phyloP scores from a whole-genome alignment of 495 filamentous ascomycete species.

The Parmelia sp. region DNA sequence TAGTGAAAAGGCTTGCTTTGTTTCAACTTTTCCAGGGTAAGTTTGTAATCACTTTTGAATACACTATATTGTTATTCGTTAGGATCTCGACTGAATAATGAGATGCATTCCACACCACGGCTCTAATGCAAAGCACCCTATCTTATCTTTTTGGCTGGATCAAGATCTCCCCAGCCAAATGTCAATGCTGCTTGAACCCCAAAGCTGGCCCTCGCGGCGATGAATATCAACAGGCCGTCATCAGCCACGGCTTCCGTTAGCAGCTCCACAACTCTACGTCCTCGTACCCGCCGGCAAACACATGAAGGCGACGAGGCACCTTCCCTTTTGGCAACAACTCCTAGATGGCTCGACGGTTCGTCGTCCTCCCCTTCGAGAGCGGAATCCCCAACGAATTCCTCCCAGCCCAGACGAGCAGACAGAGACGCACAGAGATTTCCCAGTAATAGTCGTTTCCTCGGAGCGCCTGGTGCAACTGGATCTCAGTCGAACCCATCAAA shows the following conservation, averaged over 20 bases:
- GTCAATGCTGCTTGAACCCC: slow-evolving; percentile 13
- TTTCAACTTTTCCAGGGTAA: neutral
- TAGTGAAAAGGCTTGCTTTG: neutral
- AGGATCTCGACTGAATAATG: neutral
- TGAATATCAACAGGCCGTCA: slow-evolving; percentile 15
- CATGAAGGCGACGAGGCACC: slow-evolving; percentile 12
- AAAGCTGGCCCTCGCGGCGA: slow-evolving; percentile 14
- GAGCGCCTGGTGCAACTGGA: slow-evolving; percentile 26
- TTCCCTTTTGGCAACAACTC: neutral
- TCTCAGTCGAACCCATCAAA: slow-evolving; percentile 34
- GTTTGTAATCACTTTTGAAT: neutral
- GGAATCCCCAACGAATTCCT: slow-evolving; percentile 44
- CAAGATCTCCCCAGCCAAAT: slow-evolving; percentile 4
- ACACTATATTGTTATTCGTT: neutral
- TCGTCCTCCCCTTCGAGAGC: slow-evolving; percentile 39
- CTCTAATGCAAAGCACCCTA: neutral
- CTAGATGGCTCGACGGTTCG: slow-evolving; percentile 15
- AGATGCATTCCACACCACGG: neutral
- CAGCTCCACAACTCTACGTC: slow-evolving; percentile 24
- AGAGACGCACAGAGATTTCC: slow-evolving; percentile 29
- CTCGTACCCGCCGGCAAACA: slow-evolving; percentile 20
- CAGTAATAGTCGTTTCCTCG: slow-evolving; percentile 27
- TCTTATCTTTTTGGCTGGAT: neutral
- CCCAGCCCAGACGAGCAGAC: slow-evolving; percentile 20
- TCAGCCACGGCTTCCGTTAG: slow-evolving; percentile 13